Evolutionary conservation across 2,329 filamentous ascomycete species (phyloP).

Genomic region (Curvularia hawaiiensis): DNA sequence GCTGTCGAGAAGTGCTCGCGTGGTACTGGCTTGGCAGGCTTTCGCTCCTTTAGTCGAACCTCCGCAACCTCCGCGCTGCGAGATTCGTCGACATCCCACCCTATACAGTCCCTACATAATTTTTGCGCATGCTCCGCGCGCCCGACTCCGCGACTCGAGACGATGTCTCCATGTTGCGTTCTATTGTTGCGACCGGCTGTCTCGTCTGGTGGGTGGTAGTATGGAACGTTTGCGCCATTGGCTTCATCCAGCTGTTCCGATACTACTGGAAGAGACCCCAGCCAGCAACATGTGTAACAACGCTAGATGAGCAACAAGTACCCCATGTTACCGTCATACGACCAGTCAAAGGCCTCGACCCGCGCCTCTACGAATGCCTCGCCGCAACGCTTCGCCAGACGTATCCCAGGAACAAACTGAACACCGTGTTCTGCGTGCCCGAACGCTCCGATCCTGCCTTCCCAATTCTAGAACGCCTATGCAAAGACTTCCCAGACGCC

Average conservation of each 20-base stretch:
- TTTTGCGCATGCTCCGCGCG: slow-evolving; percentile 44
- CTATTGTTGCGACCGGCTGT: slow-evolving; percentile 53
- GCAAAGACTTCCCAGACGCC: slow-evolving; percentile 73
- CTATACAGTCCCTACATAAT: slow-evolving; percentile 14
- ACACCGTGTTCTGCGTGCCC: slow-evolving; percentile 82
- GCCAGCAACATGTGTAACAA: slow-evolving; percentile 49
- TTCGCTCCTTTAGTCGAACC: slow-evolving; percentile 12
- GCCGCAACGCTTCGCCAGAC: slow-evolving; percentile 81
- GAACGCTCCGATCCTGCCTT: slow-evolving; percentile 77
- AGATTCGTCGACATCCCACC: slow-evolving; percentile 23
- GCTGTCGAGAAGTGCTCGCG: neutral
- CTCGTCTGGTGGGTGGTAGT: slow-evolving; percentile 64
- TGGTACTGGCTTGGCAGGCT: slow-evolving; percentile 14
- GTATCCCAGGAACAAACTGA: slow-evolving; percentile 77
- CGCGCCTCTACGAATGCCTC: slow-evolving; percentile 89
- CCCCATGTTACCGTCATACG: slow-evolving; percentile 90
- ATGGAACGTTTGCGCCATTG: slow-evolving; percentile 61
- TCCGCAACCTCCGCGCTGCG: slow-evolving; percentile 23
- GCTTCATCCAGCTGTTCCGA: slow-evolving; percentile 63
- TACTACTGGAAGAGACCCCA: slow-evolving; percentile 57
- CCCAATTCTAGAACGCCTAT: slow-evolving; percentile 71
- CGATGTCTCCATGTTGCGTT: slow-evolving; percentile 42
- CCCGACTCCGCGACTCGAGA: slow-evolving; percentile 29
- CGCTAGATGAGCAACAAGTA: slow-evolving; percentile 53
- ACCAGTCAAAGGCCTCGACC: slow-evolving; percentile 90